Evolutionary conservation across 2,329 filamentous ascomycete genomes (phyloP).

Genomic region (Volutella citrinella): DNA sequence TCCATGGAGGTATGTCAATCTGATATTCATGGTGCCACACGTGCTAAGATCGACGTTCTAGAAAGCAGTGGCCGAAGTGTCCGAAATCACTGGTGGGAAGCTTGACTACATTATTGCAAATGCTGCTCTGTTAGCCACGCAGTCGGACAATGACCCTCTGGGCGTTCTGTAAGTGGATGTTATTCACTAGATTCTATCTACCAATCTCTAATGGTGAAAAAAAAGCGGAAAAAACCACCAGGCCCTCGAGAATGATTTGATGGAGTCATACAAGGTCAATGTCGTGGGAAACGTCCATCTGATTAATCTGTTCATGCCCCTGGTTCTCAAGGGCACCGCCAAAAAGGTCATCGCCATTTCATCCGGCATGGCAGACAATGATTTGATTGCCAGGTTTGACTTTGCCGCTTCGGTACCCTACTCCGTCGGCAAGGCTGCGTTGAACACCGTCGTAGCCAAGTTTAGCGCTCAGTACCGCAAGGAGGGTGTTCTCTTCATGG

Average conservation of each 20-base stretch:
- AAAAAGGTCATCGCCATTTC: constrained; percentile 55
- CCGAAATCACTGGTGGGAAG: constrained; percentile 30
- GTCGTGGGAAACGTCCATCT: constrained; percentile 49
- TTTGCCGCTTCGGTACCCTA: constrained; percentile 40
- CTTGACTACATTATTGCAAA: constrained; percentile 53
- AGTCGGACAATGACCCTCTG: too few species aligned
- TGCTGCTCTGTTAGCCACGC: too few species aligned
- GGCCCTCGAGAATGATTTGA: constrained; percentile 7
- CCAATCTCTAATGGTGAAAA: too few species aligned
- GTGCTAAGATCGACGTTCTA: background rate
- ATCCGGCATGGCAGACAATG: constrained; percentile 44
- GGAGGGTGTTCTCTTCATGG: constrained; percentile 2
- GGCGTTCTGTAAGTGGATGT: too few species aligned
- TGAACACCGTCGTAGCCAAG: constrained; percentile 52
- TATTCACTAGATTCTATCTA: too few species aligned
- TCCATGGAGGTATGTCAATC: constrained; percentile 3
- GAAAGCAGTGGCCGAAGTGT: constrained; percentile 25
- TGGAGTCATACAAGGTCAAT: constrained; percentile 41
- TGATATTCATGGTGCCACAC: too few species aligned
- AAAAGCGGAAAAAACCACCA: constrained; percentile 2
- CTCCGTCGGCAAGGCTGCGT: constrained; percentile 46
- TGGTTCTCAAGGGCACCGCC: constrained; percentile 43
- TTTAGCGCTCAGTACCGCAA: constrained; percentile 37
- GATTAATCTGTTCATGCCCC: constrained; percentile 50
- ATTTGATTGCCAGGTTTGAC: constrained; percentile 35